Evolutionary conservation across 2,329 filamentous ascomycete genomes (phyloP), one percentile per base, ranked within the genome.

Genomic region (Pseudocercospora crystallina): DNA sequence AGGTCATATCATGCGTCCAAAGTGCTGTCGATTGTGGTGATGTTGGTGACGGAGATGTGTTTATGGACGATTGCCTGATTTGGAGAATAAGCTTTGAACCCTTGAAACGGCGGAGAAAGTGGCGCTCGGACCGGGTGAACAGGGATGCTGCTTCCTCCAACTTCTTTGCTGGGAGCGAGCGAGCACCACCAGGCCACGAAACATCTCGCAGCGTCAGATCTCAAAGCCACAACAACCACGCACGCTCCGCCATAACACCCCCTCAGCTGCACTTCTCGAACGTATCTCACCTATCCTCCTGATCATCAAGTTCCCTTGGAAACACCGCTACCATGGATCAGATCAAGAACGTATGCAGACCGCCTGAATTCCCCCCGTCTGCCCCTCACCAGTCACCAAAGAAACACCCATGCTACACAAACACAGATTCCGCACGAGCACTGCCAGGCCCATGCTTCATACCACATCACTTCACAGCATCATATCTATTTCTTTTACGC

Each of bases 281-380:
- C 29, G 15, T 38, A 20, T 43, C 15, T 31, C 14, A 10, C 39
- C 14, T 11, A 3, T 33, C 10, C 14, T 29, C 17, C 30, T 31
- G 32, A 38, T 36, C 36, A 12, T 17, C 49, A 4, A 30, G 32
- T 30, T 41, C 37, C 13, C 12, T 15, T 29, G 14, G 12, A 37
- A 47, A 54, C 41, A 53, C 57, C 43, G 56, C 53, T 46, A 65
- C 44, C 58, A 73, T 73, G 71, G 71, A 73, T 60, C 65, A 67
- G 49, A 73, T 73, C 66, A 73, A 71, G 65, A 66, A 72, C 66
- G 71, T 73, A 61, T 40, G 51, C 41, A 37, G 59, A 59, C 56
- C 57, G 54, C 56, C 47, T 61, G 55, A 39, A 31, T 43, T 44
- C 47, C 51, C 47, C 39, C 48, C 31, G 50, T 45, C 52, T 61